Evolutionary conservation across 2,329 filamentous ascomycete species (phyloP).

Genomic region (Cytospora piceicola): DNA sequence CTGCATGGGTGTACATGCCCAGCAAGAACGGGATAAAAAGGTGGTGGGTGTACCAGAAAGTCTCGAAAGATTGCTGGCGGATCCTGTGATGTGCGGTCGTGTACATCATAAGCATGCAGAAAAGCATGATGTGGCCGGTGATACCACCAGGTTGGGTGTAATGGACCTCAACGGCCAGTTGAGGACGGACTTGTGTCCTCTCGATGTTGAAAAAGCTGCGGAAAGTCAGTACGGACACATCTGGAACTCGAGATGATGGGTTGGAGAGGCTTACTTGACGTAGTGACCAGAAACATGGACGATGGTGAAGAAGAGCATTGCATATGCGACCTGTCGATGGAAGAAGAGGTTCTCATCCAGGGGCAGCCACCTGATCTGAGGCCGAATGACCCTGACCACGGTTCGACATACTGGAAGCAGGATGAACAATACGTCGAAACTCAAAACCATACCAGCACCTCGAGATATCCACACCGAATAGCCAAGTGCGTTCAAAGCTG

Average conservation of each 20-base stretch:
- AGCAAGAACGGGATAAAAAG: conserved; percentile 96
- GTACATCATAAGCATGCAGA: conserved; percentile 99
- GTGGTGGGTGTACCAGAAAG: conserved; percentile 99
- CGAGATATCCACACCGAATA: conserved; percentile 97
- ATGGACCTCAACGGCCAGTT: conserved; percentile 86
- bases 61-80: conserved; percentile 95
- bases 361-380: conserved; percentile 84
- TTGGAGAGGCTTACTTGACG: conserved; percentile 72
- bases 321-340: conserved; percentile 91
- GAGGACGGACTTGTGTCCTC: conserved; percentile 76
- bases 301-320: conserved; percentile 79
- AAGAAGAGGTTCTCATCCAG: conserved; percentile 98
- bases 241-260: background rate
- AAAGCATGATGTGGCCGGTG: conserved; percentile 94
- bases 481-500: conserved; percentile 76
- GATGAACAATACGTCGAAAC: conserved; percentile 84
- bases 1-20: conserved; percentile 92
- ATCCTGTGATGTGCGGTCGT: conserved; percentile 93
- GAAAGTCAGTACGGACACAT: background rate
- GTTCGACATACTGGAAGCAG: conserved; percentile 94
- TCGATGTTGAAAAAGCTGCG: conserved; percentile 93
- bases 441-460: conserved; percentile 85
- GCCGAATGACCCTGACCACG: conserved; percentile 79
- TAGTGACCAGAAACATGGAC: conserved; percentile 84
- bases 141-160: conserved; percentile 88